Evolutionary conservation across 2,329 filamentous ascomycete species (phyloP), one percentile per base, ranked within the genome.

Genomic region (Eutypella sp.): DNA sequence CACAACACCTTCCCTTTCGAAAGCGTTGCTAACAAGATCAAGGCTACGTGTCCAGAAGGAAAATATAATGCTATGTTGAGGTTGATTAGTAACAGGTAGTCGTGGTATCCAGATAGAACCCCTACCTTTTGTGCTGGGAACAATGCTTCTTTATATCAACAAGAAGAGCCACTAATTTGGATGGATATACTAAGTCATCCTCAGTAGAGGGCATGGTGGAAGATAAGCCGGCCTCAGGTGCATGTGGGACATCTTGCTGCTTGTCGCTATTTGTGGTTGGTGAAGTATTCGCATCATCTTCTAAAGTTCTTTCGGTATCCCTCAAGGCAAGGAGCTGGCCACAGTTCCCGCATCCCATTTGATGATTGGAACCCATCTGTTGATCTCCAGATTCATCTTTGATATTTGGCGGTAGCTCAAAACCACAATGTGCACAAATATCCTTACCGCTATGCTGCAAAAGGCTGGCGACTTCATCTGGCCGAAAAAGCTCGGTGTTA

Each of bases 21-120:
- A 50, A 16, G 62, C 51, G 24, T 47, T 43, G 27, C 53, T 56
- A 13, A 63, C 45, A 38, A 65, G 40, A 41, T 61, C 56, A 3
- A 67, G 50, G 37, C 58, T 65, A 20, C 59, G 62, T 10, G 56
- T 65, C 65, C 64, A 67, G 20, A 48, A 61, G 11, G 62, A 64
- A 45, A 67, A 67, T 13, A 67, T 49, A 34, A 67, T 54, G 42
- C 64, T 67, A 50, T 20, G 19, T 4, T 23, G 2, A 42, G 41
- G 2, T 16, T 48, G 6, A 51, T 25, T 15, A 25, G 39, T 40
- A 15, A n/a, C 3, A 24, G 7, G 42, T 4, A 36, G 16, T n/a
- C n/a, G 33, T 9, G 13, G 10, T 4, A 5, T 19, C 19, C 13
- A 16, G 19, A 36, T 36, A 16, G 3, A 8, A n/a, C n/a, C 33